These are phyloP conservation scores for Diplodia mutila DNA, from an alignment of 2,329 filamentous ascomycete species.

Conservation along the genomic window DNA sequence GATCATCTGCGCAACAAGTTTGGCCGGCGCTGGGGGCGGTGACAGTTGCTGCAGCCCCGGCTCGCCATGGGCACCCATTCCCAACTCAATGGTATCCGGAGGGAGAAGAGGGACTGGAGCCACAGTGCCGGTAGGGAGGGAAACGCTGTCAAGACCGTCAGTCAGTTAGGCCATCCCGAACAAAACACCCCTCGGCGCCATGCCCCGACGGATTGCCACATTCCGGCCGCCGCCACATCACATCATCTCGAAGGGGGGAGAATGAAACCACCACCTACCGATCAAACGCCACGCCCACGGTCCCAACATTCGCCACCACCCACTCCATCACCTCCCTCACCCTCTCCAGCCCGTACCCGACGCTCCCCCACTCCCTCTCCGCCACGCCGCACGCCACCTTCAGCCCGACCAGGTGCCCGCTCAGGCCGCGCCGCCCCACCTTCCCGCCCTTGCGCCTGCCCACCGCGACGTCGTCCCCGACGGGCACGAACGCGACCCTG, in stretches of 20 bases:
- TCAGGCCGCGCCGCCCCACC: conserved; percentile 65
- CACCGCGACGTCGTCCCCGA: conserved; percentile 68
- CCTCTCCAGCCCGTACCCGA: conserved; percentile 35
- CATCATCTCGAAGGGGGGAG: conserved; percentile 33
- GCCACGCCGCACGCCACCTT: conserved; percentile 64
- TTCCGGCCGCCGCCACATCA: conserved; percentile 38
- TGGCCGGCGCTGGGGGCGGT: conserved; percentile 43
- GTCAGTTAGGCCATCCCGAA: neutral
- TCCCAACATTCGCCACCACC: conserved; percentile 40
- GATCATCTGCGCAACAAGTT: conserved; percentile 41
- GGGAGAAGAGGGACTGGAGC: conserved; percentile 63
- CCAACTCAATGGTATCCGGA: conserved; percentile 62
- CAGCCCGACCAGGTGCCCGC: conserved; percentile 63
- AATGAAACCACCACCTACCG: neutral
- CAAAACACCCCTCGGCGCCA: conserved; percentile 30
- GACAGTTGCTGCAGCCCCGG: conserved; percentile 62
- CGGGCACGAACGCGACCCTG: conserved; percentile 61
- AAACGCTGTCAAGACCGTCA: neutral
- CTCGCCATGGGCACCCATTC: conserved; percentile 70
- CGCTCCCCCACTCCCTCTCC: conserved; percentile 28
- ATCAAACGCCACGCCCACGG: conserved; percentile 6
- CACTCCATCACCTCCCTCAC: conserved; percentile 44
- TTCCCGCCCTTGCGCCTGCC: conserved; percentile 59
- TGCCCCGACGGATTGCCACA: neutral
- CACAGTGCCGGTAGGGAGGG: conserved; percentile 54